phyloP scores from a whole-genome alignment of 352 stramenopile species.

The Globisporangium barbulae region DNA sequence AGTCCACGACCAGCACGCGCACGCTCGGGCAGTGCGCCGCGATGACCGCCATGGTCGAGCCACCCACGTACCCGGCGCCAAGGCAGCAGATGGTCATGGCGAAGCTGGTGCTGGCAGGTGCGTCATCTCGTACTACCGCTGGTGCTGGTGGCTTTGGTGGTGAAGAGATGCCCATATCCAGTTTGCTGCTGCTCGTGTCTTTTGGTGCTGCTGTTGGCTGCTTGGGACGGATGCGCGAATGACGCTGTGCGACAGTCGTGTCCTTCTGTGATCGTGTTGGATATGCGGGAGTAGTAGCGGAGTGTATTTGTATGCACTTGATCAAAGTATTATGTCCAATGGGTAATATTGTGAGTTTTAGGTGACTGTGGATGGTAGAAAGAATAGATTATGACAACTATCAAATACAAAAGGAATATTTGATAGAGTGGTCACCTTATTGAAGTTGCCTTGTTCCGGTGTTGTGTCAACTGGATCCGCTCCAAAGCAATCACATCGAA shows the following conservation, averaged over 20 bases:
- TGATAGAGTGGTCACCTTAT: too few species aligned
- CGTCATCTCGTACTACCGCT: conserved; percentile 24
- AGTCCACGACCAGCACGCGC: conserved; percentile 97
- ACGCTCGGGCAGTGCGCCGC: conserved; percentile 96
- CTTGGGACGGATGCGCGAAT: neutral
- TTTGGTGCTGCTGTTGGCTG: neutral
- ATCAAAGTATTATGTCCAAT: too few species aligned
- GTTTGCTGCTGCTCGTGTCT: neutral
- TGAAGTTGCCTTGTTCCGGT: too few species aligned
- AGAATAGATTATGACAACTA: too few species aligned
- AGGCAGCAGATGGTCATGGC: conserved; percentile 95
- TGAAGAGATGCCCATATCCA: neutral
- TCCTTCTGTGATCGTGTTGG: neutral
- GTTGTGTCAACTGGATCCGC: too few species aligned
- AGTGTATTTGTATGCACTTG: neutral
- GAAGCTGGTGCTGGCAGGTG: neutral
- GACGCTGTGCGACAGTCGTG: neutral
- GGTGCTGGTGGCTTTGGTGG: conserved; percentile 2
- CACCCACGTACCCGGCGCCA: conserved; percentile 98
- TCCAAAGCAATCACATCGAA: too few species aligned
- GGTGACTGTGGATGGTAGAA: too few species aligned
- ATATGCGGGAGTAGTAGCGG: neutral
- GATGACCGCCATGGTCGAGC: conserved; percentile 99
- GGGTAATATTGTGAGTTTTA: too few species aligned
- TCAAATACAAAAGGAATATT: too few species aligned